These are phyloP conservation scores for Anethum foeniculum DNA, from an alignment of 140 eudicot species.

Conservation along the genomic window DNA sequence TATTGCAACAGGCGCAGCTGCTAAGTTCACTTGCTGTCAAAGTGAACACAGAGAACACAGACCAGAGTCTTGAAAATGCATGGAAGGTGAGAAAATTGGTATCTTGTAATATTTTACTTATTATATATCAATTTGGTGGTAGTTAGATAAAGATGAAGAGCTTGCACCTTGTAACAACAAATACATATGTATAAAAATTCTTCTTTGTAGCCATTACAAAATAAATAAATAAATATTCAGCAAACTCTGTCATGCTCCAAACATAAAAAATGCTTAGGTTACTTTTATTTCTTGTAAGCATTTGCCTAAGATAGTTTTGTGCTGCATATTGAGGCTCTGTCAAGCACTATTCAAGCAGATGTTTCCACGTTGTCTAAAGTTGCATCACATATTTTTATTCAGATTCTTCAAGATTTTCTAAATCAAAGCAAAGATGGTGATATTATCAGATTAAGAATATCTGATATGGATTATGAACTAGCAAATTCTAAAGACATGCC, in stretches of 20 bases:
- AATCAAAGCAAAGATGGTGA: slow-evolving; percentile 56
- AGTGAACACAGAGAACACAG: slow-evolving; percentile 75
- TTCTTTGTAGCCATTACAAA: not conserved
- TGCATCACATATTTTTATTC: slow-evolving; percentile 13
- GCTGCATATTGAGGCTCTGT: not conserved
- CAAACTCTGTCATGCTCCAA: not conserved
- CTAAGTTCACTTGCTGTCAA: slow-evolving; percentile 87
- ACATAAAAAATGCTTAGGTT: not conserved
- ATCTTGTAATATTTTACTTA: slow-evolving; percentile 5
- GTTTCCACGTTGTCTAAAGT: slow-evolving; percentile 7
- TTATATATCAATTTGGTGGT: not conserved
- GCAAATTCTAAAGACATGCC: slow-evolving; percentile 46
- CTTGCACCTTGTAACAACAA: not conserved
- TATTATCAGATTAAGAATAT: slow-evolving; percentile 24
- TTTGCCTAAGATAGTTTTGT: not conserved
- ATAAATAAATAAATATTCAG: not conserved
- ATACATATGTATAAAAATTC: not conserved
- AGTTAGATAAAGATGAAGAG: not conserved
- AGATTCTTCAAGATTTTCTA: slow-evolving; percentile 78
- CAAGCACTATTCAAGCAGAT: not conserved
- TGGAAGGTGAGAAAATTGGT: slow-evolving; percentile 53
- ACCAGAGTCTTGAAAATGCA: slow-evolving; percentile 89
- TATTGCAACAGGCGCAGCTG: slow-evolving; percentile 86
- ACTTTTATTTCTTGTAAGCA: not conserved
- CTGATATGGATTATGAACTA: slow-evolving; percentile 44